Conservation (phyloP, 2,329 filamentous ascomycete species). For the Ceratocystis albifundus region DNA sequence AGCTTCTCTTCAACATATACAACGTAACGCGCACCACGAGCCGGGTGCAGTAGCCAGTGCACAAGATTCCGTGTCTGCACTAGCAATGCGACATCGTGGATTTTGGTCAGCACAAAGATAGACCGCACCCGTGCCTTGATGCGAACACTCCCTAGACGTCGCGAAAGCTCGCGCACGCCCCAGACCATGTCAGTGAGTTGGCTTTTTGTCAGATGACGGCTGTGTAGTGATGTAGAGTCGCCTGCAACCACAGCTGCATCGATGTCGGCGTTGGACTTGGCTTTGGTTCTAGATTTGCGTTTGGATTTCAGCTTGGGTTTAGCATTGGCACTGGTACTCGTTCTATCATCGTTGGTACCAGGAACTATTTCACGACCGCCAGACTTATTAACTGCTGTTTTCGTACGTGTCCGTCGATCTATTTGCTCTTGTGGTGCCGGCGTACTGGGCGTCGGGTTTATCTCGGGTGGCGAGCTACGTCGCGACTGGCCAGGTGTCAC, state of each 20-base stretch:
- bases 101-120: conserved; percentile 83
- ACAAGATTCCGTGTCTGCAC: conserved; percentile 64
- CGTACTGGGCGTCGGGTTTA: conserved; percentile 20
- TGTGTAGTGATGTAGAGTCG: conserved; percentile 33
- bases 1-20: conserved; percentile 77
- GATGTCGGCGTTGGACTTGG: not conserved
- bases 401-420: not conserved
- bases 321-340: not conserved
- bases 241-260: conserved; percentile 26
- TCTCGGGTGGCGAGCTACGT: conserved; percentile 28
- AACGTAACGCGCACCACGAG: conserved; percentile 55
- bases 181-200: conserved; percentile 95
- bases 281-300: not conserved
- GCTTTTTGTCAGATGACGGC: conserved; percentile 81
- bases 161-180: conserved; percentile 81
- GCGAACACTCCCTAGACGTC: conserved; percentile 70
- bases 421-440: not conserved
- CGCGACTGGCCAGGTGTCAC: conserved; percentile 30
- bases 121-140: conserved; percentile 70
- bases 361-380: not conserved
- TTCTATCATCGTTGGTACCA: no score
- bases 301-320: not conserved
- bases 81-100: conserved; percentile 73
- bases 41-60: conserved; percentile 65
- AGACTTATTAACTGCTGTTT: not conserved